Base-by-base conservation (phyloP, 805 yeast species). In the Wickerhamiella allomyrinae region DNA sequence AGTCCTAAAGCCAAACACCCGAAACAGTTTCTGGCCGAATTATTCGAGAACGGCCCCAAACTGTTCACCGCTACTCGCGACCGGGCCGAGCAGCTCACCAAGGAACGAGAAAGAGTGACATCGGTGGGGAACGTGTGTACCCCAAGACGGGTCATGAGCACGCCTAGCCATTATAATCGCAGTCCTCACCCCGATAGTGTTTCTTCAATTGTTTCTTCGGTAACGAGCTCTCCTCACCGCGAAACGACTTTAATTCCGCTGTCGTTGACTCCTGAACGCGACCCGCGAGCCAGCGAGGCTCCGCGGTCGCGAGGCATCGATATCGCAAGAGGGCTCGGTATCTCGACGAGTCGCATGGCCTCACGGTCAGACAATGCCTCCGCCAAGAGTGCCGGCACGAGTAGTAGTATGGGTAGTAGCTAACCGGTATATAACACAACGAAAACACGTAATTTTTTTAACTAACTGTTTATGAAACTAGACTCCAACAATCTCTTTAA, bases 401-500 rank as follows among this genome's bases (percentile, higher is more conserved):
- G 29, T n/a, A n/a, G 29, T 8, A n/a, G n/a, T 11, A n/a, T n/a
- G 4, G 13, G 29, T 8, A 24, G n/a, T n/a, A n/a, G n/a, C n/a
- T n/a, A n/a, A n/a, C n/a, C n/a, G n/a, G n/a, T n/a, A n/a, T n/a
- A n/a, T n/a, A n/a, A n/a, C n/a, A n/a, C n/a, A n/a, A n/a, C n/a
- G n/a, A n/a, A n/a, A n/a, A n/a, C n/a, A n/a, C n/a, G n/a, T n/a
- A n/a, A n/a, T n/a, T n/a, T n/a, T n/a, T n/a, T n/a, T n/a, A n/a
- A n/a, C n/a, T n/a, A 17, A 17, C 31, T 23, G 6, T 34, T 29
- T 22, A 5, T 5, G 15, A 20, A 29, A 22, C 20, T 37, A 46
- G 8, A 40, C 22, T 3, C 85, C 86, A 47, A 91, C 74, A 36
- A 85, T 74, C 35, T 86, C 84, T 43, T 70, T 65, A 56, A 91